A percentile compares a stretch with the other conserved stretches of the same genome.
Conservation (phyloP, 2,329 filamentous ascomycete genomes). For the Colletotrichum neosansevieriae region DNA sequence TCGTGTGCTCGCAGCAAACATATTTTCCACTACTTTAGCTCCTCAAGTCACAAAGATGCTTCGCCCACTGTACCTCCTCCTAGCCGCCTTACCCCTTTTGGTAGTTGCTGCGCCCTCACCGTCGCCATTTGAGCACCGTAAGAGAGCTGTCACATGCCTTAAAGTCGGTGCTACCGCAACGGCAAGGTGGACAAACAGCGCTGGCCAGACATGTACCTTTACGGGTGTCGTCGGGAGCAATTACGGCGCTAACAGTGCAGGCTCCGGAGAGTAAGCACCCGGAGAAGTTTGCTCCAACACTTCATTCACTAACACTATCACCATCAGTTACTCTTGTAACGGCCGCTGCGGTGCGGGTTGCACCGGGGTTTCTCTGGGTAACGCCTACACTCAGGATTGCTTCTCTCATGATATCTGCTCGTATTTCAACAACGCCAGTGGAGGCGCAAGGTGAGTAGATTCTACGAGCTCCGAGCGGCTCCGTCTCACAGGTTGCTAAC, state of each 20-base stretch:
- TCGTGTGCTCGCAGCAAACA: too few relatives aligned
- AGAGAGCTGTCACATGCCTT: constrained; percentile 53
- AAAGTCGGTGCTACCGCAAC: constrained; percentile 55
- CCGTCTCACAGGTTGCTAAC: neutral
- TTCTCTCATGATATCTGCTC: constrained; percentile 64
- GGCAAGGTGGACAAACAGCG: constrained; percentile 59
- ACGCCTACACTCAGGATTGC: constrained; percentile 63
- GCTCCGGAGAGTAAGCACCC: constrained; percentile 56
- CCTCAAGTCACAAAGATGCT: constrained; percentile 15
- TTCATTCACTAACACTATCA: neutral
- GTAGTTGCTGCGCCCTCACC: constrained; percentile 36
- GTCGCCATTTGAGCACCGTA: constrained; percentile 31
- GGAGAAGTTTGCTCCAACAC: neutral
- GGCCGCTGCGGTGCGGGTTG: constrained; percentile 62
- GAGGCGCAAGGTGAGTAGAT: constrained; percentile 55
- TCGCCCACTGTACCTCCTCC: constrained; percentile 27
- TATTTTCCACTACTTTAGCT: too few relatives aligned
- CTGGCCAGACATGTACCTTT: constrained; percentile 56
- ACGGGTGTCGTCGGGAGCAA: constrained; percentile 60
- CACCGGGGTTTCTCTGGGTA: constrained; percentile 56
- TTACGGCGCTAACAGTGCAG: constrained; percentile 56
- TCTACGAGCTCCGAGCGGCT: too few relatives aligned
- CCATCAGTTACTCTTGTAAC: constrained; percentile 60
- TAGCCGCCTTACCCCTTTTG: constrained; percentile 32
- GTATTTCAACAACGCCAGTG: constrained; percentile 62